phyloP scores from a whole-genome alignment of 2,329 filamentous ascomycete species.

The Monosporascus cannonballus region DNA sequence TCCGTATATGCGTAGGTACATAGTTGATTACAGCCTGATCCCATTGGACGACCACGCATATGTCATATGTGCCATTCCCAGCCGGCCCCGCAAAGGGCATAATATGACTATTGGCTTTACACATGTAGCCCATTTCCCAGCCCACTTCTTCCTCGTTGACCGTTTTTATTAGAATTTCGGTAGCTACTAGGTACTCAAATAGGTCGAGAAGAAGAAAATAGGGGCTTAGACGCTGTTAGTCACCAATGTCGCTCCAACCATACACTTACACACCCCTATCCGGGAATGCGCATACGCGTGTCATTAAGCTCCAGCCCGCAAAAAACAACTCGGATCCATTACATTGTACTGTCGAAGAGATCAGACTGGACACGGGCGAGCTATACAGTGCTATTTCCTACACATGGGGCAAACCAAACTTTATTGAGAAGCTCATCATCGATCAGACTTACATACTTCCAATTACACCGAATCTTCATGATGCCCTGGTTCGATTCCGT shows the following conservation, averaged over 20 bases:
- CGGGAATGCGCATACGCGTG: not conserved
- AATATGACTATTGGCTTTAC: too few relatives aligned
- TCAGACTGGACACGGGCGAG: not conserved
- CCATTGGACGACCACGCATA: too few relatives aligned
- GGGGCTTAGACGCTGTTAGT: too few relatives aligned
- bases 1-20: too few relatives aligned
- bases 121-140: too few relatives aligned
- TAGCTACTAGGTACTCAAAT: too few relatives aligned
- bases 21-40: too few relatives aligned
- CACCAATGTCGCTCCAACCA: not conserved
- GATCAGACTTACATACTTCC: not conserved
- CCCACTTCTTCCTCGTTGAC: too few relatives aligned
- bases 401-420: slow-evolving; percentile 1
- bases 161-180: too few relatives aligned
- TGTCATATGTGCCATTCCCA: too few relatives aligned
- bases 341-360: not conserved
- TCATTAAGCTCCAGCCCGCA: not conserved
- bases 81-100: too few relatives aligned
- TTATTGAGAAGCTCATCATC: slow-evolving; percentile 2
- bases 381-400: slow-evolving; percentile 1
- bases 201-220: too few relatives aligned
- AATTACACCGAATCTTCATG: slow-evolving; percentile 1
- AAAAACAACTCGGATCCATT: not conserved
- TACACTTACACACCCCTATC: not conserved
- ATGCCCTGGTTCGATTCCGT: slow-evolving; percentile 2